Evolutionary conservation across 768 basidiomycete species (phyloP).

Genomic region (Wakefieldia striispora): DNA sequence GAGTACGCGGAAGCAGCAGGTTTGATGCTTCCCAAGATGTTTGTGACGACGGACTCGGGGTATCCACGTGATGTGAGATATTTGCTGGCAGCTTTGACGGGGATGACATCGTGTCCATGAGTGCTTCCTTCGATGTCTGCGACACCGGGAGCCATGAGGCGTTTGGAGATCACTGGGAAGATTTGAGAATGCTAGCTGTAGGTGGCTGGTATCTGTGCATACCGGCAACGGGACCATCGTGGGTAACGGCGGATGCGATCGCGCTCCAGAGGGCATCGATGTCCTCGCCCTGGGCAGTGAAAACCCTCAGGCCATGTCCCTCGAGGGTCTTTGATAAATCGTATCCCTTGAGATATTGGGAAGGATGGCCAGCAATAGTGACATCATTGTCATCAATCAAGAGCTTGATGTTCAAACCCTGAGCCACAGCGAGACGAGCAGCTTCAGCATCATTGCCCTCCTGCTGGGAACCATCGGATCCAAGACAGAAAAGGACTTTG

Average conservation of each 20-base stretch:
- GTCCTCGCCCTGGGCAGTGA: slow-evolving; percentile 75
- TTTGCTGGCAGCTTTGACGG: slow-evolving; percentile 73
- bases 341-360: slow-evolving; percentile 81
- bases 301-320: slow-evolving; percentile 80
- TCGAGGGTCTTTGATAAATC: slow-evolving; percentile 66
- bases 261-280: slow-evolving; percentile 75
- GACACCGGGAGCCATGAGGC: slow-evolving; percentile 65
- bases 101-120: slow-evolving; percentile 85
- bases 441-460: slow-evolving; percentile 92
- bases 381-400: slow-evolving; percentile 91
- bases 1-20: slow-evolving; percentile 53
- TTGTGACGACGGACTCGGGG: slow-evolving; percentile 41
- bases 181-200: not conserved
- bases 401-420: slow-evolving; percentile 79
- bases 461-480: slow-evolving; percentile 89
- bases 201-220: slow-evolving; percentile 14
- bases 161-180: slow-evolving; percentile 64
- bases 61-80: slow-evolving; percentile 70
- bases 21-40: slow-evolving; percentile 65
- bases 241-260: slow-evolving; percentile 49
- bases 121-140: slow-evolving; percentile 74
- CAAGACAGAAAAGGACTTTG: slow-evolving; percentile 78
- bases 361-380: slow-evolving; percentile 90
- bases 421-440: slow-evolving; percentile 82
- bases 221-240: slow-evolving; percentile 81